Evolutionary conservation across 805 yeast species (phyloP), one percentile per base, ranked within the genome.

Genomic region (Cephaloascus albidus): DNA sequence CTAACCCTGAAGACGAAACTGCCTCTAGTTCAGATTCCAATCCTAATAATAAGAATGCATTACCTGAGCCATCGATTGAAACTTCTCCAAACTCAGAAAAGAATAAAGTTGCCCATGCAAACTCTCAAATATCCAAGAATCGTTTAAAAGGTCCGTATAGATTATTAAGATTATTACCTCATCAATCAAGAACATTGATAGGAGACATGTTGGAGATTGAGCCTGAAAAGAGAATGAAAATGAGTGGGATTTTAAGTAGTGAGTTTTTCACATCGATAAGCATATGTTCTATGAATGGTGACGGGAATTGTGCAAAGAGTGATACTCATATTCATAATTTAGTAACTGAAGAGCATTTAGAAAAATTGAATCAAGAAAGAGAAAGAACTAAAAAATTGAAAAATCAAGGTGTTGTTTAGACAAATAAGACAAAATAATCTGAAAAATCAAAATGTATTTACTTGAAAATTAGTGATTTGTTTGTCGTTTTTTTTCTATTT

Each of bases 121-220:
- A 30, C 23, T 15, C 40, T n/a, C 15, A 35, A 5, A n/a, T 33
- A n/a, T 20, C 41, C 12, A n/a, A 31, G 3, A 30, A 35, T 20
- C 28, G 36, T 16, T 26, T 68, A 18, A 65, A 59, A 38, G 96
- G 96, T 1, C 89, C 94, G 1, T 75, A 81, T 52, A 64, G 93
- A 40, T 57, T 89, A 38, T 63, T 87, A 38, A 69, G 85, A 42
- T 63, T 85, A 40, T 63, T 90, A 42, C 97, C 97, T 0, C 58
- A 66, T 15, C 74, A 73, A 3, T 72, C 87, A 4, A 69, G 94
- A 34, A 63, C 58, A 2, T 59, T 88, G 26, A 71, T 90, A 18
- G 66, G 69, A 1, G 56, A 65, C 14, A 87, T 88, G 93, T 63
- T 90, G 31, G 69, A 60, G 27, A 49, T 87, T 17, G 71, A 78